phyloP scores from a whole-genome alignment of 202 grass and related monocot genomes.

The Schoenoplectus triqueter region DNA sequence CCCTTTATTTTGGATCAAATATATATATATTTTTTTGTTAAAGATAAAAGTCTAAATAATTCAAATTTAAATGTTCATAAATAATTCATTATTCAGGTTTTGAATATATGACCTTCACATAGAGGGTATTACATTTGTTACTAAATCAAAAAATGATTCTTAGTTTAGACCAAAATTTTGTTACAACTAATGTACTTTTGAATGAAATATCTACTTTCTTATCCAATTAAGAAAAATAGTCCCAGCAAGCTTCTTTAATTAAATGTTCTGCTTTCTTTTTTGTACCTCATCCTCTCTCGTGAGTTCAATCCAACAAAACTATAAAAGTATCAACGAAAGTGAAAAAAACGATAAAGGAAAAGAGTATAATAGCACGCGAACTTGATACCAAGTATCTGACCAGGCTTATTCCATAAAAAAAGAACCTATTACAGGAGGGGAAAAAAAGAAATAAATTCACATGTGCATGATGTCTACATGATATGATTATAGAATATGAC shows the following conservation, averaged over 20 bases:
- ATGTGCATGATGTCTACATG: not conserved
- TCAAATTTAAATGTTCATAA: too few species aligned
- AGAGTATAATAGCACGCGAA: conserved; percentile 23
- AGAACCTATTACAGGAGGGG: not conserved
- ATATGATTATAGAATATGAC: conserved; percentile 17
- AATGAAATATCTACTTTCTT: not conserved
- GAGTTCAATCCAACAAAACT: conserved; percentile 23
- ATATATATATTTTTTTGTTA: too few species aligned
- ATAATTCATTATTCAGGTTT: too few species aligned
- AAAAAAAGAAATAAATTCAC: conserved; percentile 30
- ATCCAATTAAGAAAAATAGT: not conserved
- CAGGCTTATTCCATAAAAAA: conserved; percentile 9
- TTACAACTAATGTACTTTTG: not conserved
- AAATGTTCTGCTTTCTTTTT: not conserved
- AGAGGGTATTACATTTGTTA: too few species aligned
- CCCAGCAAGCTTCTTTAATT: not conserved
- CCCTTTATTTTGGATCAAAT: too few species aligned
- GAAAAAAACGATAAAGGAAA: not conserved
- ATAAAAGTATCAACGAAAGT: not conserved
- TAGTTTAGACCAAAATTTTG: too few species aligned
- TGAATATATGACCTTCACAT: too few species aligned
- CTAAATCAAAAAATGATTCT: too few species aligned
- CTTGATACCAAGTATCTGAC: not conserved
- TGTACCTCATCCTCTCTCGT: conserved; percentile 6
- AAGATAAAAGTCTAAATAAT: too few species aligned